These are phyloP conservation scores for Lipomyces yamanashiensis DNA, from an alignment of 805 yeast genomes.

Conservation along the genomic window DNA sequence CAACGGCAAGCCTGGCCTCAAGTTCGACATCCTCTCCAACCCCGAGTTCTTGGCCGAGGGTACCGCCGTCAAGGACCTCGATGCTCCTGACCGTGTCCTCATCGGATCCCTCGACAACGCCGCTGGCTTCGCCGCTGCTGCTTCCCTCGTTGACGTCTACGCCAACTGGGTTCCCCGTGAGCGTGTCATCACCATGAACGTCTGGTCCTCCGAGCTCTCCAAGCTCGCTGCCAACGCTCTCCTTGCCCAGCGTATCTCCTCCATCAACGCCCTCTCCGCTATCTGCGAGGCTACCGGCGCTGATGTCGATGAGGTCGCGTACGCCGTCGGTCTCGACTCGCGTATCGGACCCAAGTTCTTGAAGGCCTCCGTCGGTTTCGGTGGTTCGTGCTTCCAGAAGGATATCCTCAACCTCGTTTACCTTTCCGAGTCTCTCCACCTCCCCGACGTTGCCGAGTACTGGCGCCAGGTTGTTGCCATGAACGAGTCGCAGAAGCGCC, in stretches of 20 bases:
- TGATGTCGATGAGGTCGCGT: constrained; percentile 43
- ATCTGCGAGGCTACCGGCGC: constrained; percentile 45
- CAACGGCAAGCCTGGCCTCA: constrained; percentile 42
- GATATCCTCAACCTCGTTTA: constrained; percentile 43
- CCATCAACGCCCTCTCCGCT: constrained; percentile 44
- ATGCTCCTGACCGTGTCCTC: constrained; percentile 42
- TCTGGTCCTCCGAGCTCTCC: constrained; percentile 44
- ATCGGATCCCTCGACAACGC: constrained; percentile 42
- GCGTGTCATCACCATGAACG: constrained; percentile 42
- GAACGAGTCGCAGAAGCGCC: constrained; percentile 43
- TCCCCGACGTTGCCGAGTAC: constrained; percentile 43
- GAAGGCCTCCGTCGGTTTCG: constrained; percentile 44
- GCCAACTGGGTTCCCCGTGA: constrained; percentile 42
- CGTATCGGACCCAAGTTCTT: constrained; percentile 44
- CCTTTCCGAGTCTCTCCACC: constrained; percentile 42
- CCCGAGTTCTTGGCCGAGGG: constrained; percentile 45
- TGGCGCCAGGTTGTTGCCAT: constrained; percentile 43
- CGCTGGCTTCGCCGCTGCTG: constrained; percentile 41
- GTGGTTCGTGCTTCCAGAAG: constrained; percentile 44
- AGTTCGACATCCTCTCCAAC: constrained; percentile 43
- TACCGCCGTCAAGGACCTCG: constrained; percentile 41
- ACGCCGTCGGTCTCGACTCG: constrained; percentile 42
- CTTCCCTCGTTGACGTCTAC: constrained; percentile 42
- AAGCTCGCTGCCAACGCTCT: constrained; percentile 44
- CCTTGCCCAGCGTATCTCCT: constrained; percentile 44